A percentile compares a stretch with the other conserved stretches of the same genome.
phyloP scores from a whole-genome alignment of 345 rosid species.

The Acer saccharum region DNA sequence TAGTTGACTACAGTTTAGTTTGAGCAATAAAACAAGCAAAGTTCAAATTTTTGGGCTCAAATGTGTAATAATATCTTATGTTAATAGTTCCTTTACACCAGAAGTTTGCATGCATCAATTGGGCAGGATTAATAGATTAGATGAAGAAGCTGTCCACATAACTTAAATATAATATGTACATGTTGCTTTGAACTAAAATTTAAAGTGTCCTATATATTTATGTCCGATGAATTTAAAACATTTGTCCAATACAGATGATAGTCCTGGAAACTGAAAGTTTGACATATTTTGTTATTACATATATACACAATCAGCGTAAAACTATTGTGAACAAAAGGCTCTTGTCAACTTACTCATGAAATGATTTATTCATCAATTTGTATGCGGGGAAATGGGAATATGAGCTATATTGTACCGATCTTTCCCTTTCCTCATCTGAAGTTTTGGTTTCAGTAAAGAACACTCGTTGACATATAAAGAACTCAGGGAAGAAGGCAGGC shows the following conservation, averaged over 20 bases:
- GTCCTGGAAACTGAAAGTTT: background rate
- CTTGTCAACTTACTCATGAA: constrained; percentile 1
- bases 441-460: constrained; percentile 1
- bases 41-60: too few species aligned
- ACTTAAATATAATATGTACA: too few species aligned
- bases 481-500: constrained; percentile 39
- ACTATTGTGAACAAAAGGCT: background rate
- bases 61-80: too few species aligned
- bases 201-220: too few species aligned
- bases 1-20: too few species aligned
- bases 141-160: too few species aligned
- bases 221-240: too few species aligned
- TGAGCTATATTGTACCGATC: constrained; percentile 25
- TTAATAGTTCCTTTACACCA: too few species aligned
- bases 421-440: constrained; percentile 14
- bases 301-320: background rate
- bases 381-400: constrained; percentile 24
- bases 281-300: background rate
- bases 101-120: too few species aligned
- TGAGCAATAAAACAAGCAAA: too few species aligned
- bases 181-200: background rate
- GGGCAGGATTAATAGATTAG: too few species aligned
- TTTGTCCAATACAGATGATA: too few species aligned
- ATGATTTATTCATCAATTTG: constrained; percentile 29
- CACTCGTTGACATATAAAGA: constrained; percentile 25